phyloP scores from a whole-genome alignment of 805 yeast genomes.

The Ogataea chonburiensis region DNA sequence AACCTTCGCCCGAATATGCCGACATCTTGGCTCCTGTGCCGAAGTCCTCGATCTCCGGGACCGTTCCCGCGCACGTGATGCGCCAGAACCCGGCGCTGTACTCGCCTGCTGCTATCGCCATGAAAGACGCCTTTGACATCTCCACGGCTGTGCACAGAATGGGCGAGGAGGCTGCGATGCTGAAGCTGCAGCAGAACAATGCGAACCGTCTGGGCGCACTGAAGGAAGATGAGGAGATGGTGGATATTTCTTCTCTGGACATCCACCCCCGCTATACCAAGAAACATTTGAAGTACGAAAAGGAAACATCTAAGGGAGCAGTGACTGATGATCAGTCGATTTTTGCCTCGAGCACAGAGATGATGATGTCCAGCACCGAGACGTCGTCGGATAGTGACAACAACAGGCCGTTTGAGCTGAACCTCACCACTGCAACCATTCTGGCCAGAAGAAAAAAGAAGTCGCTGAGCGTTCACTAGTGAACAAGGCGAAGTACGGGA shows the following conservation, averaged over 20 bases:
- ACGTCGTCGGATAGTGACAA: conserved; percentile 5
- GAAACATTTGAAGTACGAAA: conserved; percentile 13
- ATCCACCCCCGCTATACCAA: conserved; percentile 13
- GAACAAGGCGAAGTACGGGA: background rate
- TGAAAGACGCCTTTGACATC: conserved; percentile 59
- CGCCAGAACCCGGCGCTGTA: conserved; percentile 34
- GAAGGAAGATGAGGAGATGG: conserved; percentile 23
- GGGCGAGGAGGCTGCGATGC: conserved; percentile 47
- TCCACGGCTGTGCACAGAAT: conserved; percentile 60
- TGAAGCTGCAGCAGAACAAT: conserved; percentile 7
- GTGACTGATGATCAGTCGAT: conserved; percentile 18
- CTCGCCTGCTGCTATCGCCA: conserved; percentile 58
- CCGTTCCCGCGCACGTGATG: conserved; percentile 21
- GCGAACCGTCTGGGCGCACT: conserved; percentile 14
- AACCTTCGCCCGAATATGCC: conserved; percentile 1
- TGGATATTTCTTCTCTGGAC: conserved; percentile 11
- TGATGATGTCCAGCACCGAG: conserved; percentile 7
- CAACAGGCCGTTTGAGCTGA: conserved; percentile 40
- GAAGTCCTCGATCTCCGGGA: conserved; percentile 11
- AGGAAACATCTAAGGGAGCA: conserved; percentile 19
- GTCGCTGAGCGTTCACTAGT: conserved; percentile 10
- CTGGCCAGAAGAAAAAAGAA: conserved; percentile 43
- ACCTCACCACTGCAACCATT: conserved; percentile 52
- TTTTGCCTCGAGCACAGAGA: conserved; percentile 13
- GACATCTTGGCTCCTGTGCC: conserved; percentile 9